Conservation (phyloP, 768 basidiomycete species). For the Podaxis mareebaensis region DNA sequence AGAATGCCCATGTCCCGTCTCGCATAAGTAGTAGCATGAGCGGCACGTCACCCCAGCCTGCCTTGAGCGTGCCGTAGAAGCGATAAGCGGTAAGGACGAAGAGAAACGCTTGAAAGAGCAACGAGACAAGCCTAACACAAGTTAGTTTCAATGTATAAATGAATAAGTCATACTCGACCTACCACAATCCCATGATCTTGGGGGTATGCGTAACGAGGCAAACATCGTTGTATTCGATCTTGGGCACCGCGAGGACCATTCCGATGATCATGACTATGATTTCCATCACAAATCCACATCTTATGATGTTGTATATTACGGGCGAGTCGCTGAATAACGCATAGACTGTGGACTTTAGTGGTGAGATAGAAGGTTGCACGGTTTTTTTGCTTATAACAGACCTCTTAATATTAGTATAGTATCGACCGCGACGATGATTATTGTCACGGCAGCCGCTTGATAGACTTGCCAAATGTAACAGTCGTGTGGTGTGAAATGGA, state of each 20-base stretch:
- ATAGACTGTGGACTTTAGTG: conserved; percentile 27
- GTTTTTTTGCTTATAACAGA: conserved; percentile 15
- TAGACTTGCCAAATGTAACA: conserved; percentile 49
- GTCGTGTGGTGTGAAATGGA: conserved; percentile 37
- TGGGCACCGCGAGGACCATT: conserved; percentile 29
- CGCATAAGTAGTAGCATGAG: conserved; percentile 40
- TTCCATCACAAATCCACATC: conserved; percentile 27
- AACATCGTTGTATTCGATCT: conserved; percentile 33
- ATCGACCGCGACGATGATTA: conserved; percentile 34
- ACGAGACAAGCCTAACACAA: conserved; percentile 26
- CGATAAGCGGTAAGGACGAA: conserved; percentile 40
- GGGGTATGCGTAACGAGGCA: conserved; percentile 32
- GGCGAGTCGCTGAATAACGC: conserved; percentile 32
- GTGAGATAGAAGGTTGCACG: not conserved
- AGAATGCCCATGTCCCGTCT: conserved; percentile 47
- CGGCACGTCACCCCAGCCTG: conserved; percentile 42
- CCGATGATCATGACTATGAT: conserved; percentile 32
- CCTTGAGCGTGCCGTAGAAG: conserved; percentile 32
- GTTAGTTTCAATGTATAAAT: not conserved
- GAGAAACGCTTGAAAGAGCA: conserved; percentile 39
- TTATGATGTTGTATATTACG: conserved; percentile 4
- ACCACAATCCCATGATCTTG: conserved; percentile 32
- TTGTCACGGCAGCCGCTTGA: conserved; percentile 34
- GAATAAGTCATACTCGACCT: conserved; percentile 1
- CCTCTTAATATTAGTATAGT: conserved; percentile 41